Conservation (phyloP, 2,329 filamentous ascomycete genomes). For the Huntiella savannae region DNA sequence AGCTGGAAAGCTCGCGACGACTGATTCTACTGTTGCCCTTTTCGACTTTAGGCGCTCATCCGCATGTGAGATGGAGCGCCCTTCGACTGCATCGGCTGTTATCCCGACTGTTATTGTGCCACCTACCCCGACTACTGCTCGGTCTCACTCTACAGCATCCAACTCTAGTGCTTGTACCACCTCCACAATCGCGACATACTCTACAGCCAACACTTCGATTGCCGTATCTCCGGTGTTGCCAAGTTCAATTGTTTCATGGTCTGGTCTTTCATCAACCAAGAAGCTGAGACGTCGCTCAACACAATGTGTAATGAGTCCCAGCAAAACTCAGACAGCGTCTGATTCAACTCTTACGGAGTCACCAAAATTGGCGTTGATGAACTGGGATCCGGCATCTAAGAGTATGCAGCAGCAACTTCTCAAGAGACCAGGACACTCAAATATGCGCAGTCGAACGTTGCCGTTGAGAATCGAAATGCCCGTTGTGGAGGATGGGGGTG, state of each 20-base stretch:
- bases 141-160: constrained; percentile 10
- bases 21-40: neutral
- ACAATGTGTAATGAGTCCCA: neutral
- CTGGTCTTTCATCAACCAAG: no score
- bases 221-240: neutral
- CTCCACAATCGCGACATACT: constrained; percentile 6
- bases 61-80: constrained; percentile 1
- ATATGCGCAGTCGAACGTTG: neutral
- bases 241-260: no score
- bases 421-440: constrained; percentile 1
- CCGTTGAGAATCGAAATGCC: constrained; percentile 3
- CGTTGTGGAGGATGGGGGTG: constrained; percentile 15
- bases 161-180: constrained; percentile 7
- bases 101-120: constrained; percentile 1
- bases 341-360: no score
- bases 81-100: constrained; percentile 6
- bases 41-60: neutral
- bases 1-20: no score
- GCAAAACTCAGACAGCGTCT: neutral
- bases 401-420: neutral
- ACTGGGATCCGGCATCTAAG: neutral
- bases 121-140: constrained; percentile 4
- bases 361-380: neutral
- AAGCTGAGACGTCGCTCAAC: no score
- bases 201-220: constrained; percentile 7